phyloP scores from a whole-genome alignment of 495 filamentous ascomycete species.

The Glonium stellatum region DNA sequence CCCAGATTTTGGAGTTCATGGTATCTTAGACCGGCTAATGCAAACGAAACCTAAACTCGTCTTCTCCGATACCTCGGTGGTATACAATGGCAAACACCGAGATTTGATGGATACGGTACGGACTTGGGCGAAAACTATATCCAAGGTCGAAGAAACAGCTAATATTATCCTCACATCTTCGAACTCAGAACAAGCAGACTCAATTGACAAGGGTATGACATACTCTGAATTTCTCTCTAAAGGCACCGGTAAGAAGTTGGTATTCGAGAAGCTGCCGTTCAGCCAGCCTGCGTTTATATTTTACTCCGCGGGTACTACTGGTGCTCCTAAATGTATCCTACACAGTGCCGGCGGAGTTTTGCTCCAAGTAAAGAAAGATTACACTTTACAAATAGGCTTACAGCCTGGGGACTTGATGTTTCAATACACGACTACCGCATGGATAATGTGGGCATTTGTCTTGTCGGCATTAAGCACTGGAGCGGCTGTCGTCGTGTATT shows the following conservation, averaged over 20 bases:
- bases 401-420: slow-evolving; percentile 1
- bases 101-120: neutral
- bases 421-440: slow-evolving; percentile 5
- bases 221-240: neutral
- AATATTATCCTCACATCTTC: slow-evolving; percentile 2
- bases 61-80: slow-evolving; percentile 2
- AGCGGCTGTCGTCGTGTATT: neutral
- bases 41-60: slow-evolving; percentile 2
- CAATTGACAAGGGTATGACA: neutral
- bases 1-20: slow-evolving; percentile 8
- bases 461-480: neutral
- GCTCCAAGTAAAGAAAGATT: slow-evolving; percentile 5
- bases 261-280: slow-evolving; percentile 4
- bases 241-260: neutral
- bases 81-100: slow-evolving; percentile 4
- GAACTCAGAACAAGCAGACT: neutral
- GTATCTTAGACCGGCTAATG: slow-evolving; percentile 2
- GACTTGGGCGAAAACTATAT: slow-evolving; percentile 1
- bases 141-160: neutral
- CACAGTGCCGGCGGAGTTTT: slow-evolving; percentile 2
- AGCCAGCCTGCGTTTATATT: slow-evolving; percentile 3
- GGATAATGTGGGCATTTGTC: slow-evolving; percentile 4
- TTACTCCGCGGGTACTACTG: slow-evolving; percentile 7
- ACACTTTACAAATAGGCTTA: neutral
- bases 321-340: slow-evolving; percentile 9